Percentiles rank a stretch among this genome's conserved stretches.
phyloP scores from a whole-genome alignment of 352 stramenopile genomes.

The Globisporangium paroecandrum region DNA sequence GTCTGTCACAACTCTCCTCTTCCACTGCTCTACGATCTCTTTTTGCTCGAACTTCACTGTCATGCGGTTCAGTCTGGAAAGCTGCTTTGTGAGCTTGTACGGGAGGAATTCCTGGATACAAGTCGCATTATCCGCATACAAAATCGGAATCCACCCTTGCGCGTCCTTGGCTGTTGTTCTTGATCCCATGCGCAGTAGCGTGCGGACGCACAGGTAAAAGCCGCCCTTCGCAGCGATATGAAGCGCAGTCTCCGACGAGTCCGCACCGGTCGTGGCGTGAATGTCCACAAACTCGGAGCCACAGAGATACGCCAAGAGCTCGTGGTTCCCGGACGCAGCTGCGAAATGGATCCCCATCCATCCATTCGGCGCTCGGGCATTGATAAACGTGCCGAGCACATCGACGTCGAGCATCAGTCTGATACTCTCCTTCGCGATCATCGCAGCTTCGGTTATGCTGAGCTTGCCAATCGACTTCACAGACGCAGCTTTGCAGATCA shows the following conservation, averaged over 20 bases:
- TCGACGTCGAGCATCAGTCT: constrained; percentile 55
- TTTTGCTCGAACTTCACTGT: constrained; percentile 36
- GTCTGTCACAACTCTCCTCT: constrained; percentile 36
- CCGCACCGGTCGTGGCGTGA: constrained; percentile 29
- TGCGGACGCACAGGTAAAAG: constrained; percentile 30
- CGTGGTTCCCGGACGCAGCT: constrained; percentile 43
- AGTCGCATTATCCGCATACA: constrained; percentile 25
- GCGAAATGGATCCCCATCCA: constrained; percentile 57
- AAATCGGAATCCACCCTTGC: constrained; percentile 45
- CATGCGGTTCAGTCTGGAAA: constrained; percentile 53
- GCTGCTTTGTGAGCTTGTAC: constrained; percentile 55
- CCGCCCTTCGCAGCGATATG: constrained; percentile 48
- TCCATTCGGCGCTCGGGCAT: constrained; percentile 31
- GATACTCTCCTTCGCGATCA: constrained; percentile 34
- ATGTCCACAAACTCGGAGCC: constrained; percentile 34
- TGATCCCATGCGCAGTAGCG: constrained; percentile 33
- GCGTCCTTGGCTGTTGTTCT: constrained; percentile 45
- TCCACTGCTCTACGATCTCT: constrained; percentile 48
- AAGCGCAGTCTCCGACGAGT: constrained; percentile 45
- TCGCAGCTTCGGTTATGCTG: constrained; percentile 15
- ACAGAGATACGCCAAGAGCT: constrained; percentile 36
- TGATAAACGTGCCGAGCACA: constrained; percentile 52
- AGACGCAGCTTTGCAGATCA: constrained; percentile 39
- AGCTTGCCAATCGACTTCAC: neutral
- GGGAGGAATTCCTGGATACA: constrained; percentile 52